A percentile compares a stretch with the other conserved stretches of the same genome.
Evolutionary conservation across 768 basidiomycete genomes (phyloP).

Genomic region (Lactarius hengduanensis): DNA sequence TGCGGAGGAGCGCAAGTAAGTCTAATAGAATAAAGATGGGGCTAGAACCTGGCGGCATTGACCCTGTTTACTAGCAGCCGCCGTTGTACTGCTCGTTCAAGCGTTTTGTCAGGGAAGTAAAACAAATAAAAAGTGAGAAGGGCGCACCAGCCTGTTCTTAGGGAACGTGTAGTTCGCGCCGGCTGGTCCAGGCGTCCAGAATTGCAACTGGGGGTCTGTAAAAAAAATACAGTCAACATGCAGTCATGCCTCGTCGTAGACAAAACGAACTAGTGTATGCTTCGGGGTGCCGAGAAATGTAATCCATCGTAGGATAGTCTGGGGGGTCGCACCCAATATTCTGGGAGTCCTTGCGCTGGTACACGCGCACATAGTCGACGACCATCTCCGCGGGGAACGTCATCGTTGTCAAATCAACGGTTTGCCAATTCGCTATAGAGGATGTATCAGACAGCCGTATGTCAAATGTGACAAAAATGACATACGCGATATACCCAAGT

Average conservation of each 20-base stretch:
- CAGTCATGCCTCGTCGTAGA: slow-evolving; percentile 5
- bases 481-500: slow-evolving; percentile 59
- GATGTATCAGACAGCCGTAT: background rate
- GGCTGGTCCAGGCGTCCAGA: slow-evolving; percentile 31
- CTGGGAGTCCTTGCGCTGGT: slow-evolving; percentile 56
- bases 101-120: background rate
- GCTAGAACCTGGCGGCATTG: background rate
- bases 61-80: slow-evolving; percentile 16
- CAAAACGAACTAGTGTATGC: slow-evolving; percentile 57
- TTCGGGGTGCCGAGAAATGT: slow-evolving; percentile 52
- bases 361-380: slow-evolving; percentile 81
- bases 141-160: slow-evolving; percentile 32
- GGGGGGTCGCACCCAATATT: slow-evolving; percentile 69
- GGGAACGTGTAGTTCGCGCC: slow-evolving; percentile 38
- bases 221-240: background rate
- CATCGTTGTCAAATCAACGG: slow-evolving; percentile 53
- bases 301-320: slow-evolving; percentile 62
- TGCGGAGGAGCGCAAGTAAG: slow-evolving; percentile 7
- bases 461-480: slow-evolving; percentile 18
- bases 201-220: slow-evolving; percentile 36
- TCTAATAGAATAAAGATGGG: slow-evolving; percentile 17
- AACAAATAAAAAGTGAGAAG: background rate
- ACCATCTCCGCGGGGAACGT: slow-evolving; percentile 67
- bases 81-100: slow-evolving; percentile 15
- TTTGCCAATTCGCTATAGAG: slow-evolving; percentile 63